Base-by-base conservation (phyloP, 2,329 filamentous ascomycete genomes). In the Colletotrichum phormii region DNA sequence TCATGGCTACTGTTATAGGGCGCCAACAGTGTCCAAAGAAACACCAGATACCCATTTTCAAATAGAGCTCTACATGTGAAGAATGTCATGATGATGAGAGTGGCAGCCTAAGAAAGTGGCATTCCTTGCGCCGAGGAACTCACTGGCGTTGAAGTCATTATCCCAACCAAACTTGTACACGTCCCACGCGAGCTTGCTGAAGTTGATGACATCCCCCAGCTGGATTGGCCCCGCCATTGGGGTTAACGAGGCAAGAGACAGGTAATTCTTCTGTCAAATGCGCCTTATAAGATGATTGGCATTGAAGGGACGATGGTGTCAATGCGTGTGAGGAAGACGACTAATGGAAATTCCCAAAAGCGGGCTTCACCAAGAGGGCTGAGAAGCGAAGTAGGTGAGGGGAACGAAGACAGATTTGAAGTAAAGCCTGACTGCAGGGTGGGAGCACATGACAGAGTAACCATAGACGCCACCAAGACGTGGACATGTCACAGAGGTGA, bases 101-200 rank as follows among this genome's bases (percentile, higher is more conserved):
- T 9, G 35, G 53, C 26, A 26, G 26, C 15, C 18, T 6, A 42
- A 35, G 13, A 31, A 18, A 13, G 46, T 31, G 22, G 29, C 12
- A 18, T 33, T 35, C 22, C 12, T 22, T 35, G 46, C 13, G 7
- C 26, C 11, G 42, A 24, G 35, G 42, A 57, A 80, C 80, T 78
- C 72, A 81, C 80, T 79, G 74, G 80, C 80, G 75, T 79, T 81
- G 62, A 75, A 74, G 65, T 82, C 80, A 11, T 80, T 77, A 18
- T 75, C 75, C 80, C 80, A 82, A 46, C 80, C 80, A 35, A 75
- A 77, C 13, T 69, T 76, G 63, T 81, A 81, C 12, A 82, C 70
- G 18, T 82, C 77, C 80, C 80, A 81, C 54, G 80, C 80, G 60
- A 82, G 61, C 60, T 75, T 75, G 67, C 76, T 79, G 60, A 82